phyloP scores from a whole-genome alignment of 495 filamentous ascomycete species.

The Neurospora discreta region DNA sequence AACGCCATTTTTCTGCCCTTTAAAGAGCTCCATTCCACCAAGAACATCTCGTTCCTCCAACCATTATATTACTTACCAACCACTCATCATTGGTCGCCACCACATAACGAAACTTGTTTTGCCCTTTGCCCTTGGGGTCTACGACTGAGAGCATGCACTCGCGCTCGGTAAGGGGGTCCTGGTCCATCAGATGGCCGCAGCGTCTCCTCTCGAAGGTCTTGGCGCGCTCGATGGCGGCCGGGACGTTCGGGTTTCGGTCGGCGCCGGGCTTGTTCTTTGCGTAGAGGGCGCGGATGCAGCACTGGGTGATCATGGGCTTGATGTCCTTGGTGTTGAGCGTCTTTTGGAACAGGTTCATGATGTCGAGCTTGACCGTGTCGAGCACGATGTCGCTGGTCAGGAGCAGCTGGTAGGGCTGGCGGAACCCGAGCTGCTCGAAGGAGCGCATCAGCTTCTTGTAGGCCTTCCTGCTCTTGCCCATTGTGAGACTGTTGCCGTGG shows the following conservation, averaged over 20 bases:
- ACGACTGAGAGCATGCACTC: conserved; percentile 74
- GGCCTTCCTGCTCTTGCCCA: conserved; percentile 82
- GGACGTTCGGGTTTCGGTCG: conserved; percentile 42
- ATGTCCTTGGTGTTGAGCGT: conserved; percentile 56
- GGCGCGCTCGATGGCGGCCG: conserved; percentile 51
- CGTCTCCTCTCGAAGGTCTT: conserved; percentile 73
- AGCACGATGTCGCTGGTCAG: conserved; percentile 23
- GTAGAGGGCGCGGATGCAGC: conserved; percentile 51
- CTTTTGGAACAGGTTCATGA: conserved; percentile 55
- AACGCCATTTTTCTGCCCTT: background rate
- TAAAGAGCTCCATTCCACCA: background rate
- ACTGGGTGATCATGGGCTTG: conserved; percentile 59
- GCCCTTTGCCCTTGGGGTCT: conserved; percentile 53
- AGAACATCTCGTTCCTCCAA: background rate
- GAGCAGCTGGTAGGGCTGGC: conserved; percentile 88
- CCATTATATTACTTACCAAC: conserved; percentile 11
- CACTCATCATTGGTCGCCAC: conserved; percentile 61
- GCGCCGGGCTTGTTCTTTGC: conserved; percentile 35
- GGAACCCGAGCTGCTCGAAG: conserved; percentile 52
- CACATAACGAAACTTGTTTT: conserved; percentile 86
- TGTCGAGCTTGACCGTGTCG: conserved; percentile 52
- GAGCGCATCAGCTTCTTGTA: conserved; percentile 95
- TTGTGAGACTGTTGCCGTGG: conserved; percentile 4
- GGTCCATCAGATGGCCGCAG: conserved; percentile 78
- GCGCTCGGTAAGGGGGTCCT: conserved; percentile 59